Conservation (phyloP, 306 rosid species). For the Cucumis cinereus region DNA sequence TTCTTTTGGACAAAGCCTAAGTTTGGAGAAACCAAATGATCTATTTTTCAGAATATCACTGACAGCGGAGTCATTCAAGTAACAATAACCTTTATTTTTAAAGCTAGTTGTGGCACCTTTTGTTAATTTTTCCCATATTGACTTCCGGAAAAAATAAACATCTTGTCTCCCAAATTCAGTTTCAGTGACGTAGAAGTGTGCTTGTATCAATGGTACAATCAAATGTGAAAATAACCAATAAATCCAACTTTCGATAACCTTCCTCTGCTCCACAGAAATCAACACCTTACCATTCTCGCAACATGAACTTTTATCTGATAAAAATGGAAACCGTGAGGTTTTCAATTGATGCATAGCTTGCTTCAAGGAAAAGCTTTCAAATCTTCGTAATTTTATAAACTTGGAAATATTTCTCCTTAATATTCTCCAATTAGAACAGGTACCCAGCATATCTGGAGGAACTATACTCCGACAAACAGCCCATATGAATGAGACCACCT, state of each 20-base stretch:
- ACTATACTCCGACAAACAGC: slow-evolving; percentile 73
- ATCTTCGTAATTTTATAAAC: slow-evolving; percentile 59
- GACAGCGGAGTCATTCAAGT: slow-evolving; percentile 43
- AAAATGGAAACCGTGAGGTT: slow-evolving; percentile 48
- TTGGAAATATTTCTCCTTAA: slow-evolving; percentile 61
- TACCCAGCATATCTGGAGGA: slow-evolving; percentile 68
- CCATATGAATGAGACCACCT: slow-evolving; percentile 85
- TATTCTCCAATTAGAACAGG: slow-evolving; percentile 60
- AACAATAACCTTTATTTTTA: slow-evolving; percentile 29
- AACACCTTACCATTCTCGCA: slow-evolving; percentile 16
- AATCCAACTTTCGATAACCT: slow-evolving; percentile 54
- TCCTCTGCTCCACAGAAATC: slow-evolving; percentile 16
- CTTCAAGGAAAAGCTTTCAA: slow-evolving; percentile 54
- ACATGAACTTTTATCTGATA: slow-evolving; percentile 28
- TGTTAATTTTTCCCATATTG: slow-evolving; percentile 65
- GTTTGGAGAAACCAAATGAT: slow-evolving; percentile 84
- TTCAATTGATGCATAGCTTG: slow-evolving; percentile 59
- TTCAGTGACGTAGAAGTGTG: slow-evolving; percentile 84
- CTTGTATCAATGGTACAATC: slow-evolving; percentile 66
- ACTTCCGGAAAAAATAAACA: slow-evolving; percentile 53
- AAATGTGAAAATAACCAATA: slow-evolving; percentile 66
- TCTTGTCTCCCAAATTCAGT: slow-evolving; percentile 59
- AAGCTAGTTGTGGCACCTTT: slow-evolving; percentile 36
- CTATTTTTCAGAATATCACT: slow-evolving; percentile 48
- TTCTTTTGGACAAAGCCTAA: slow-evolving; percentile 69